These are phyloP conservation scores for Tuber borchii DNA, from an alignment of 495 filamentous ascomycete species.

Conservation along the genomic window DNA sequence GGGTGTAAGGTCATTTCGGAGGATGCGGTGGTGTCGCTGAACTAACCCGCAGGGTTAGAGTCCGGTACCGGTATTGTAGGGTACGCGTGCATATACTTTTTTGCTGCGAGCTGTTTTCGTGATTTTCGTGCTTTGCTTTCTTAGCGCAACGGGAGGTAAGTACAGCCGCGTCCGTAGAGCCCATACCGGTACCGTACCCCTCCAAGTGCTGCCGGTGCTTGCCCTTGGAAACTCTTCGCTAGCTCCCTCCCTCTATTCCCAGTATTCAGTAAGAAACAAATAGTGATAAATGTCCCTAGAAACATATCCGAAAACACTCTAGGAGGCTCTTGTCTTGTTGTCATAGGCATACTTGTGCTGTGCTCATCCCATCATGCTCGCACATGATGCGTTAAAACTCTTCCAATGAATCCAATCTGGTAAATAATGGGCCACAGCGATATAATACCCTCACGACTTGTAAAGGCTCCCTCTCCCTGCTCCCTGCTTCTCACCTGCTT, in stretches of 20 bases:
- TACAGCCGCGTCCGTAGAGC: neutral
- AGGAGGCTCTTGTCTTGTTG: too few species aligned
- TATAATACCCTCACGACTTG: neutral
- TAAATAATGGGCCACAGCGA: neutral
- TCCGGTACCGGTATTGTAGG: neutral
- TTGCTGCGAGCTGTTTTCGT: neutral
- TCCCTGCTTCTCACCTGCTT: neutral
- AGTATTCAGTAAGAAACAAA: too few species aligned
- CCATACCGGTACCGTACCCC: too few species aligned
- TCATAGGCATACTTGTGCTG: too few species aligned
- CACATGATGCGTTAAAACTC: neutral
- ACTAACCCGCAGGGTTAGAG: neutral
- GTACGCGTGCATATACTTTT: neutral
- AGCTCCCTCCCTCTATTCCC: too few species aligned
- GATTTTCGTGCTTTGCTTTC: neutral
- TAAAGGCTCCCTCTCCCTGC: neutral
- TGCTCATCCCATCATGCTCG: neutral
- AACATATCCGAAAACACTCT: too few species aligned
- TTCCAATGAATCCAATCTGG: neutral
- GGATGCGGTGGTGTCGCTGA: slow-evolving; percentile 18
- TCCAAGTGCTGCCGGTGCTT: too few species aligned
- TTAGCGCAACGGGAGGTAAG: neutral
- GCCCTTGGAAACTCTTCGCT: too few species aligned
- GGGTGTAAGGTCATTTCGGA: slow-evolving; percentile 13
- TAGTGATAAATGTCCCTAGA: too few species aligned